Conservation (phyloP, 2,329 filamentous ascomycete genomes). For the Monilinia polystroma region DNA sequence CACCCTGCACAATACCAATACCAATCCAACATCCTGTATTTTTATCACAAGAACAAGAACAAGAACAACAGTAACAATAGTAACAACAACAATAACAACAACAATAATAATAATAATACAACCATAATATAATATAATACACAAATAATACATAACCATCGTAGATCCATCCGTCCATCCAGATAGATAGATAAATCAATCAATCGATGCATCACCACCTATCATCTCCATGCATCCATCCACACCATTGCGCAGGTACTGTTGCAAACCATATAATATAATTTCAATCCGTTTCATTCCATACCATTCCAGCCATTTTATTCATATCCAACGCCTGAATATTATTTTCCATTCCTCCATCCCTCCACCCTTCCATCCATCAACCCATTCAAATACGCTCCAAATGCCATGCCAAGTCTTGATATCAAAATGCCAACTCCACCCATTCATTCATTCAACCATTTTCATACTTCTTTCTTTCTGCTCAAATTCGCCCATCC, state of each 20-base stretch:
- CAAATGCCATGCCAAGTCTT: constrained; percentile 5
- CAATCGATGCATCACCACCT: not conserved
- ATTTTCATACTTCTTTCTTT: not conserved
- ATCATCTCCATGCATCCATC: not conserved
- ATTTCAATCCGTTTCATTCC: not conserved
- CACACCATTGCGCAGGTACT: not conserved
- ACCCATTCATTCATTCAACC: not conserved
- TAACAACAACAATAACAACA: too few relatives aligned
- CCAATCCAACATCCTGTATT: too few relatives aligned
- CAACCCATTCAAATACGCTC: constrained; percentile 10
- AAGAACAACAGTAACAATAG: too few relatives aligned
- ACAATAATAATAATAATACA: too few relatives aligned
- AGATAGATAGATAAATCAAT: not conserved
- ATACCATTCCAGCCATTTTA: not conserved
- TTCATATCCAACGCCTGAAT: constrained; percentile 4
- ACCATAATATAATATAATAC: too few relatives aligned
- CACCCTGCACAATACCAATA: too few relatives aligned
- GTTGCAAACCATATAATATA: too few relatives aligned
- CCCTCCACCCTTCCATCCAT: not conserved
- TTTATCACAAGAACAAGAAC: too few relatives aligned
- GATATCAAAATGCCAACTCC: constrained; percentile 5
- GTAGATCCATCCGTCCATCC: too few relatives aligned
- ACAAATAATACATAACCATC: not conserved
- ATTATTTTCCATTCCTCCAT: not conserved
- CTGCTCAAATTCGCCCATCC: not conserved